These are phyloP conservation scores for Backusella parvicylindrica DNA, from an alignment of 192 early-diverging fungal genomes.

Conservation along the genomic window DNA sequence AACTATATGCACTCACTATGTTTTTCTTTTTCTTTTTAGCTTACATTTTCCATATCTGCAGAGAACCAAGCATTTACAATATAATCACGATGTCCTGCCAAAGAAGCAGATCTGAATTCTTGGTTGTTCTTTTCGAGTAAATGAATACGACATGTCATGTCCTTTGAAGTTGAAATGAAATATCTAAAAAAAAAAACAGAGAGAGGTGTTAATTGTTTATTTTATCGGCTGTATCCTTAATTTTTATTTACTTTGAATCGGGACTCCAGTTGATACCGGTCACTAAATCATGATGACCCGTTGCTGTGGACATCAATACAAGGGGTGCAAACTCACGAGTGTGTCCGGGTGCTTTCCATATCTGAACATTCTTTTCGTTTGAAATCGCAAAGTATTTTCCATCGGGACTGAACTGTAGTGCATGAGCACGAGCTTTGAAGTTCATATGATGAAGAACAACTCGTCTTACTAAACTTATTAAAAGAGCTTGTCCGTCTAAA, in stretches of 20 bases:
- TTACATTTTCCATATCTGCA: slow-evolving; percentile 49
- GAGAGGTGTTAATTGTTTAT: too few species aligned
- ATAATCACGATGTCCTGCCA: slow-evolving; percentile 82
- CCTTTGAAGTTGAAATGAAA: slow-evolving; percentile 62
- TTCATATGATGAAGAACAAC: slow-evolving; percentile 87
- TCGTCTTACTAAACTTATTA: slow-evolving; percentile 85
- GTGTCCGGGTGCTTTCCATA: slow-evolving; percentile 92
- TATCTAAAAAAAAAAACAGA: slow-evolving; percentile 25
- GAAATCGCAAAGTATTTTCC: slow-evolving; percentile 86
- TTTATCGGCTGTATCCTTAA: too few species aligned
- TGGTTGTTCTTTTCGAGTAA: slow-evolving; percentile 62
- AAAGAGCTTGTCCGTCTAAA: slow-evolving; percentile 77
- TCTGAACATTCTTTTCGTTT: slow-evolving; percentile 77
- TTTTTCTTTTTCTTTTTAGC: neutral
- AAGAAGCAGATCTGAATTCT: slow-evolving; percentile 66
- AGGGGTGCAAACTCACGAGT: slow-evolving; percentile 92
- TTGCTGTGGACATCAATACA: slow-evolving; percentile 72
- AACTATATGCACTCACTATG: neutral
- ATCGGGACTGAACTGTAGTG: slow-evolving; percentile 90
- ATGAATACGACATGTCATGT: slow-evolving; percentile 80
- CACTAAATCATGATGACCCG: slow-evolving; percentile 87
- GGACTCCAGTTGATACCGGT: slow-evolving; percentile 79
- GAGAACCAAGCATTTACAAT: slow-evolving; percentile 87
- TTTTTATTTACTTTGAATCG: slow-evolving; percentile 67
- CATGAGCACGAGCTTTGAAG: slow-evolving; percentile 78